phyloP scores from a whole-genome alignment of 1,139 yeast genomes.

The Suzukiozyma palmioleophila region DNA sequence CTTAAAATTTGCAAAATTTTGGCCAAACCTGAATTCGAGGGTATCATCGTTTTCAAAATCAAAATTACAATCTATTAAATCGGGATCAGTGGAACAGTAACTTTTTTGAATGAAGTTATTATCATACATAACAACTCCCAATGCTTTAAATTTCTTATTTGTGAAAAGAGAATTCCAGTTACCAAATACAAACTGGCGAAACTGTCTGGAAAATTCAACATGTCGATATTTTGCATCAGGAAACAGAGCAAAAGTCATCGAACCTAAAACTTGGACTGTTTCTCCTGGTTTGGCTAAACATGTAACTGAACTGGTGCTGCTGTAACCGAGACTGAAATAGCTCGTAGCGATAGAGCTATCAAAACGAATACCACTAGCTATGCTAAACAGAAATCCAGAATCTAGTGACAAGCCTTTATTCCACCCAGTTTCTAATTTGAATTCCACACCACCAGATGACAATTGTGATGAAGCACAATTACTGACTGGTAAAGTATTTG shows the following conservation, averaged over 20 bases:
- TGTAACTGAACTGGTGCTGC: slow-evolving; percentile 4
- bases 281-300: slow-evolving; percentile 3
- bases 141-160: background rate
- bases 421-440: slow-evolving; percentile 1
- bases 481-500: slow-evolving; percentile 4
- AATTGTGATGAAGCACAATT: slow-evolving; percentile 3
- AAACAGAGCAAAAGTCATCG: slow-evolving; percentile 2
- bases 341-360: background rate
- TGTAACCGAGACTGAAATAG: background rate
- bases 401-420: slow-evolving; percentile 1
- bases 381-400: background rate
- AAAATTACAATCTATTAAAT: background rate
- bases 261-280: slow-evolving; percentile 4
- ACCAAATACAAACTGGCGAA: slow-evolving; percentile 1
- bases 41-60: slow-evolving; percentile 2
- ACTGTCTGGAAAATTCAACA: slow-evolving; percentile 1
- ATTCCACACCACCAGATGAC: background rate
- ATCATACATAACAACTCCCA: slow-evolving; percentile 3
- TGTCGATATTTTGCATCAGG: slow-evolving; percentile 3
- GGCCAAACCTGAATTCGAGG: background rate
- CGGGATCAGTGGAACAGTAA: slow-evolving; percentile 1
- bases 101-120: background rate
- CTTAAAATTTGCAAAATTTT: background rate
- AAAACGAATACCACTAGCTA: background rate
- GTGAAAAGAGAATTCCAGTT: slow-evolving; percentile 1